Evolutionary conservation across 1,139 yeast species (phyloP).

Genomic region (Yamadazyma songkhlaensis): DNA sequence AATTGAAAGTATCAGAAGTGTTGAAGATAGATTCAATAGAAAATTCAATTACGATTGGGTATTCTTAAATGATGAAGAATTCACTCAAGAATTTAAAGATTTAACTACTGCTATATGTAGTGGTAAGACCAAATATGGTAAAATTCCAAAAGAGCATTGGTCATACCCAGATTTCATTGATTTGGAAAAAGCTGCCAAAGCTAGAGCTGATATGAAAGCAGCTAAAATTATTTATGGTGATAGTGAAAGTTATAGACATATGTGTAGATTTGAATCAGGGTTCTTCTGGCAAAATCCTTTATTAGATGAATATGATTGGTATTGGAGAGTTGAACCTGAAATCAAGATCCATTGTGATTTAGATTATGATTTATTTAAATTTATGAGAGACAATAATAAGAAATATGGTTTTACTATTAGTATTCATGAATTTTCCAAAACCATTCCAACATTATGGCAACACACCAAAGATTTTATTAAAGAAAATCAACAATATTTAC

Average conservation of each 20-base stretch:
- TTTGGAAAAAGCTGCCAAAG: conserved; percentile 48
- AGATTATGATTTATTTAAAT: conserved; percentile 61
- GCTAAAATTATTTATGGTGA: conserved; percentile 60
- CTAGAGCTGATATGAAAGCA: conserved; percentile 46
- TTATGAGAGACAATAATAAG: conserved; percentile 57
- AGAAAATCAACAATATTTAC: conserved; percentile 43
- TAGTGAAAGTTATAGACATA: conserved; percentile 65
- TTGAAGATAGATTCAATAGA: conserved; percentile 71
- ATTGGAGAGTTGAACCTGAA: conserved; percentile 76
- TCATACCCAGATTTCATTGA: conserved; percentile 72
- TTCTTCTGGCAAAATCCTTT: conserved; percentile 58
- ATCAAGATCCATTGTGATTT: conserved; percentile 61
- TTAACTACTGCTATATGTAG: conserved; percentile 47
- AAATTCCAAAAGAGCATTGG: conserved; percentile 68
- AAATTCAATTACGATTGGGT: conserved; percentile 78
- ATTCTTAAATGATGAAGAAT: conserved; percentile 65
- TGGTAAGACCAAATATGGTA: conserved; percentile 62
- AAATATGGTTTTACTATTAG: conserved; percentile 67
- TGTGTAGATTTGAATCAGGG: conserved; percentile 74
- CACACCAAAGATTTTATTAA: conserved; percentile 49
- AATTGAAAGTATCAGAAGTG: conserved; percentile 59
- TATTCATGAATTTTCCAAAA: conserved; percentile 55
- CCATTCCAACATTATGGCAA: conserved; percentile 61
- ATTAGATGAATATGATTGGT: conserved; percentile 56
- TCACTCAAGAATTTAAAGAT: conserved; percentile 54